Base-by-base conservation (phyloP, 768 basidiomycete genomes). In the Clitopilus passeckerianus region DNA sequence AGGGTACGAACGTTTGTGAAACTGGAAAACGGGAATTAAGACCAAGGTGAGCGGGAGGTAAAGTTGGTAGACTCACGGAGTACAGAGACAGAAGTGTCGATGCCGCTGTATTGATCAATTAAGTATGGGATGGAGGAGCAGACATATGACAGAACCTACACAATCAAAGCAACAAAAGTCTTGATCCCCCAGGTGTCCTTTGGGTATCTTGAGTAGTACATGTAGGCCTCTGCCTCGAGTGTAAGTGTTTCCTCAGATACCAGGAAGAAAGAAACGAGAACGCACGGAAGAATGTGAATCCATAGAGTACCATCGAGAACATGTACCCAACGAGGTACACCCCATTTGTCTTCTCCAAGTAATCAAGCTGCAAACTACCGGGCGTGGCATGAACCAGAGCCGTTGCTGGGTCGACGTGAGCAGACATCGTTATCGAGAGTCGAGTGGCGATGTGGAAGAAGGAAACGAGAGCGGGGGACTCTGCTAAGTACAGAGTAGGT, bases 241-340 rank as follows among this genome's bases (percentile, higher is more conserved):
- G 34, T 1, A 0, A 20, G 20, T 5, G n/a, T 7, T 43, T 34
- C 20, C 5, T 22, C n/a, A 52, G n/a, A 24, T 18, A 18, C 53
- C 2, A 12, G 14, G n/a, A 22, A 4, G 15, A 27, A 15, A 23
- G 20, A 53, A 2, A 20, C 3, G 22, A 20, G 52, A 4, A 63
- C 64, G 37, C 22, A 65, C 64, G 64, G 46, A 65, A 65, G 56
- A 65, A 65, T 3, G 64, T 65, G 37, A 63, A 65, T 24, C 64
- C 64, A 60, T 65, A 65, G 16, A 65, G 53, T 6, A 65, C 60
- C 64, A 65, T 65, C 57, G 59, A 54, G 55, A 65, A 60, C 12
- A 65, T 60, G 30, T 65, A 65, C 8, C 64, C 64, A 16, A 65
- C 60, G 33, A 65, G 60, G 59, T 60, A 65, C 16, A 65, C 64